Evolutionary conservation across 2,329 filamentous ascomycete genomes (phyloP), one percentile per base, ranked within the genome.

Genomic region (Pestalotiopsis sp.): DNA sequence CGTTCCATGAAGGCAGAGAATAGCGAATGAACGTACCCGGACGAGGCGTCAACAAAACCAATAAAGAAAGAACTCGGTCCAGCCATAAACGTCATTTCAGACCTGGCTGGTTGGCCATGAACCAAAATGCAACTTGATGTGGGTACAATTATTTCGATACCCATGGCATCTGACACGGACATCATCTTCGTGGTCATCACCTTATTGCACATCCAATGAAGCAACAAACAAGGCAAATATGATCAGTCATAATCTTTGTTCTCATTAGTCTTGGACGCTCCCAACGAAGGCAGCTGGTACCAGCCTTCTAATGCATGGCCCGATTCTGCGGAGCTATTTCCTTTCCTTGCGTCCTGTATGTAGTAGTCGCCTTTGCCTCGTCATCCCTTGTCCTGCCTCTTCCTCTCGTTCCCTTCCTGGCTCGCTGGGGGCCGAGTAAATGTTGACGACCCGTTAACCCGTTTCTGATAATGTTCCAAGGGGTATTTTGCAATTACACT

Each of bases 401-500:
- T 52, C 7, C 31, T 36, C 7, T 36, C 31, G 9, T 36, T 36
- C 31, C 45, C 57, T 27, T 36, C 57, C 23, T 36, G 23, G 57
- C 57, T 59, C 57, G 57, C 14, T 5, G 23, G 14, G 7, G 57
- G 6, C 57, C 20, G 27, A 27, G 14, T 59, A 27, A 36, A 27
- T 27, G 23, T 20, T 59, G 23, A 23, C 25, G 23, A 13, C 27
- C 57, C 20, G 17, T 52, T 23, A 4, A 17, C 11, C 45, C 45
- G 57, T 59, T 20, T 14, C 9, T 36, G 23, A 62, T 52, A 40
- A n/a, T 17, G 14, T 17, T 14, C 36, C 31, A 27, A 7, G 12
- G 27, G 59, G 59, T 62, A 62, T 62, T 62, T 62, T 36, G 59
- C n/a, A 40, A 40, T 11, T 36, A 20, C 59, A 62, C 27, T 49